Evolutionary conservation across 2,329 filamentous ascomycete genomes (phyloP).

Genomic region (Aureobasidium melanogenum): DNA sequence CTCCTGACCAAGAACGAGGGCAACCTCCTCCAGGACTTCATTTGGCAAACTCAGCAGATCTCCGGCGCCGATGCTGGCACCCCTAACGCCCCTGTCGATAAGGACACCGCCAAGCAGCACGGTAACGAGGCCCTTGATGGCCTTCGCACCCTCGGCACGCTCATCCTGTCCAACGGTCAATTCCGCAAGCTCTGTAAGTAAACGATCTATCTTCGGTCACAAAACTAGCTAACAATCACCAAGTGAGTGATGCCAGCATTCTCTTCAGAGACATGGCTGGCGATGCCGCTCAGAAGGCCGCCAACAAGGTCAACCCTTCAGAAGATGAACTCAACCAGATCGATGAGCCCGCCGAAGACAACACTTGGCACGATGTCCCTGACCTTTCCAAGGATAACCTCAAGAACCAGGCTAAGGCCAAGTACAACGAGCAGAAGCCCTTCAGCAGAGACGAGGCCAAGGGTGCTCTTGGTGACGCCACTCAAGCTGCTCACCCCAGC

Average conservation of each 20-base stretch:
- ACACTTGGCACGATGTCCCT: slow-evolving; percentile 86
- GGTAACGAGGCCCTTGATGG: slow-evolving; percentile 76
- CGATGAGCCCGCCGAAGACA: slow-evolving; percentile 77
- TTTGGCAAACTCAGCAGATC: slow-evolving; percentile 82
- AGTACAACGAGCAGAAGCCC: slow-evolving; percentile 48
- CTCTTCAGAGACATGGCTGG: slow-evolving; percentile 85
- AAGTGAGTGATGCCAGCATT: slow-evolving; percentile 68
- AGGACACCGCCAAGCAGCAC: slow-evolving; percentile 71
- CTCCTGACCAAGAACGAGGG: slow-evolving; percentile 91
- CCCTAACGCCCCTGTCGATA: slow-evolving; percentile 61
- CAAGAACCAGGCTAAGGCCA: slow-evolving; percentile 57
- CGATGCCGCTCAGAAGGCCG: slow-evolving; percentile 75
- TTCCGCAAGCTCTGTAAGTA: slow-evolving; percentile 78
- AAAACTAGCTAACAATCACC: slow-evolving; percentile 15
- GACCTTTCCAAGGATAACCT: slow-evolving; percentile 62
- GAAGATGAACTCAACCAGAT: slow-evolving; percentile 69
- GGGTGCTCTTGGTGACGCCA: slow-evolving; percentile 50
- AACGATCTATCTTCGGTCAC: background rate
- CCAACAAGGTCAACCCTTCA: slow-evolving; percentile 64
- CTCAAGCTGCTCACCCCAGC: slow-evolving; percentile 46
- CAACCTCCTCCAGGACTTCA: slow-evolving; percentile 90
- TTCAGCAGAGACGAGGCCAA: slow-evolving; percentile 50
- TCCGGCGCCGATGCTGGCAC: slow-evolving; percentile 51
- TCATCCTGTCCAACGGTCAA: slow-evolving; percentile 92
- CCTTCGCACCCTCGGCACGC: slow-evolving; percentile 74